Evolutionary conservation across 805 yeast species (phyloP), one percentile per base, ranked within the genome.

Genomic region (Candida taoyuanica): DNA sequence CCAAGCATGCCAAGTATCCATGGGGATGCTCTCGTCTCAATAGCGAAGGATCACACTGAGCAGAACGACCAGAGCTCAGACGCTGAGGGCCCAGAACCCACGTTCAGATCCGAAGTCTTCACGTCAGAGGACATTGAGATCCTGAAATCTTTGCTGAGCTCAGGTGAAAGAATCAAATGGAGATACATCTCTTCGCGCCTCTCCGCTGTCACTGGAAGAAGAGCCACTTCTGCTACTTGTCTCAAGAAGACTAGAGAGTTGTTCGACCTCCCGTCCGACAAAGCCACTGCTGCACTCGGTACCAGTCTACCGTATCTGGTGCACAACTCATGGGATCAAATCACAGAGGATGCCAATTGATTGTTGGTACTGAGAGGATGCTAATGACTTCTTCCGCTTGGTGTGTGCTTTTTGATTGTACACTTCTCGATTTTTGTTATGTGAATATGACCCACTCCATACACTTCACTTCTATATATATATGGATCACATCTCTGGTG

Each of bases 151-250:
- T 53, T 76, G 32, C 60, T 77, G 36, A 67, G 64, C 17, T 60
- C 67, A 4, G 81, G 76, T 4, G 83, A 76, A 46, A 65, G 73
- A 40, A 70, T 71, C 47, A 76, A 76, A 50, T 76, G 83, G 83
- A 71, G 72, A 51, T 76, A 66, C 49, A 67, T 77, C 47, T 72
- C 82, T 1, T 47, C 51, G 6, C 47, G 55, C 53, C 37, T 74
- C 63, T 49, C 69, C 65, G 30, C 69, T 64, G 26, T 38, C 13
- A 48, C 55, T 16, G 58, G 55, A 5, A 42, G 58, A 42, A 35
- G 56, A 23, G 55, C 58, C 8, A 71, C 80, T 5, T 70, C 78
- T 4, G 62, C 73, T 3, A 76, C 78, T 30, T 78, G 79, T 32
- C 65, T 66, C 33, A 72, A 70, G 47, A 78, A 76, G 55, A 73